phyloP scores from a whole-genome alignment of 2,329 filamentous ascomycete genomes.

The Neopestalotiopsis sp. region DNA sequence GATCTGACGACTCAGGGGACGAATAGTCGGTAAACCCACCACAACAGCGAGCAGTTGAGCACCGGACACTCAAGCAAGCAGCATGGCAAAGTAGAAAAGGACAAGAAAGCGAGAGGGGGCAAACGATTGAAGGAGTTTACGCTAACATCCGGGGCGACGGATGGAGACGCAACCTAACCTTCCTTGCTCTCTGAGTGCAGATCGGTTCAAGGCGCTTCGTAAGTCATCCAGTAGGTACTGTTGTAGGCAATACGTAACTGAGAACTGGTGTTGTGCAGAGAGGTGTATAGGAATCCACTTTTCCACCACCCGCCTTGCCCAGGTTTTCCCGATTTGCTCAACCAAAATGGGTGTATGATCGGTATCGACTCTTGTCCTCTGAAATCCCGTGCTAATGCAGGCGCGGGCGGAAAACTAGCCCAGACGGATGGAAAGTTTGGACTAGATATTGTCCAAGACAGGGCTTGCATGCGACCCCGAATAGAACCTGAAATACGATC shows the following conservation, averaged over 20 bases:
- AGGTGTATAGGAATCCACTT: background rate
- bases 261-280: too few relatives aligned
- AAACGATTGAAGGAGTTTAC: too few relatives aligned
- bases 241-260: background rate
- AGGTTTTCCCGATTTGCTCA: conserved; percentile 1
- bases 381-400: background rate
- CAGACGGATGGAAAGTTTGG: background rate
- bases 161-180: background rate
- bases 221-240: background rate
- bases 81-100: background rate
- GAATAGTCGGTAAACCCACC: background rate
- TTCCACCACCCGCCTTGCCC: background rate
- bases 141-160: background rate
- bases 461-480: background rate
- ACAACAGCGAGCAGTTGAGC: background rate
- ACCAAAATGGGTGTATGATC: background rate
- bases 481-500: background rate
- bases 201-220: background rate
- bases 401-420: background rate
- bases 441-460: background rate
- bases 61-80: background rate
- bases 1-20: conserved; percentile 6
- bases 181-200: background rate
- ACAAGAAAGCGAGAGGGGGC: background rate
- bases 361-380: background rate